Evolutionary conservation across 495 filamentous ascomycete genomes (phyloP).

Genomic region (Hypoxylon intermedium): DNA sequence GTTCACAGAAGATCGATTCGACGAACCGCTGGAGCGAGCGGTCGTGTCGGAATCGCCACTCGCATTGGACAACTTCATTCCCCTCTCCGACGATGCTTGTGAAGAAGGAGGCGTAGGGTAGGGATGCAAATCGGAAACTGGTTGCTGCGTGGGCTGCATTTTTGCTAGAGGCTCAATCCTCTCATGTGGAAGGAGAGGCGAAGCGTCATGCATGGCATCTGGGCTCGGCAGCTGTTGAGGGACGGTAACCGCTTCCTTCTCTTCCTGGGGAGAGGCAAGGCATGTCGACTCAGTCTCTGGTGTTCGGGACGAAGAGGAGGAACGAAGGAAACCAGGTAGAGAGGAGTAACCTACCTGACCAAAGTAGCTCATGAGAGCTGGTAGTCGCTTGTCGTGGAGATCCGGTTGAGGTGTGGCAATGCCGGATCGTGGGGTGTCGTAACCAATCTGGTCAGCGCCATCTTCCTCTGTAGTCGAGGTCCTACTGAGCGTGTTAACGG

Average conservation of each 20-base stretch:
- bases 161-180: constrained; percentile 47
- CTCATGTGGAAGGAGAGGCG: constrained; percentile 62
- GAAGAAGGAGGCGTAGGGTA: constrained; percentile 67
- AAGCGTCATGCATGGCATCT: constrained; percentile 47
- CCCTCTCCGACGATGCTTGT: constrained; percentile 62
- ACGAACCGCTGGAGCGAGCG: constrained; percentile 21
- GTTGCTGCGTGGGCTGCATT: constrained; percentile 44
- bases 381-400: constrained; percentile 85
- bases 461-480: constrained; percentile 68
- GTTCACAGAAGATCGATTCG: constrained; percentile 45
- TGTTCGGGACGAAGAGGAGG: constrained; percentile 49
- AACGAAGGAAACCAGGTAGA: constrained; percentile 49
- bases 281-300: constrained; percentile 46
- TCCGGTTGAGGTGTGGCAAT: constrained; percentile 89
- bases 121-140: constrained; percentile 48
- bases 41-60: constrained; percentile 51
- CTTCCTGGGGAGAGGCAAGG: constrained; percentile 44
- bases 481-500: constrained; percentile 57
- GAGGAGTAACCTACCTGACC: constrained; percentile 89
- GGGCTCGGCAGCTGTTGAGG: constrained; percentile 31
- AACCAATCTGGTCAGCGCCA: constrained; percentile 76
- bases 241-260: constrained; percentile 44
- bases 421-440: constrained; percentile 82
- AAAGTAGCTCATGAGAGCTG: constrained; percentile 92
- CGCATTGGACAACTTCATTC: constrained; percentile 53